Evolutionary conservation across 495 filamentous ascomycete species (phyloP).

Genomic region (Neurospora sp.): DNA sequence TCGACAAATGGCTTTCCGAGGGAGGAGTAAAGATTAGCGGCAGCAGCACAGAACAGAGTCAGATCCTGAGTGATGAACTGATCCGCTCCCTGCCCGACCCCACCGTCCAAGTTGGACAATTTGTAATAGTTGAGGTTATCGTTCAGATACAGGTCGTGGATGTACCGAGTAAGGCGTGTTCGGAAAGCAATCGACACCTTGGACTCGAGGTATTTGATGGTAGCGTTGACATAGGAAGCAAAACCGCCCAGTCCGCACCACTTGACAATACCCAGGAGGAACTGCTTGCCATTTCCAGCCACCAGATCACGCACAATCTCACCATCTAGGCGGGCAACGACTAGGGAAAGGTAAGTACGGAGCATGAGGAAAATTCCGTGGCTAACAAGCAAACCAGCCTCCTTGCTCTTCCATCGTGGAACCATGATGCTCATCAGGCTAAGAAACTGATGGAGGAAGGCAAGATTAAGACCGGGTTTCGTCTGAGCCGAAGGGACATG

Average conservation of each 20-base stretch:
- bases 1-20: conserved; percentile 95
- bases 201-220: conserved; percentile 96
- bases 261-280: conserved; percentile 83
- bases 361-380: conserved; percentile 83
- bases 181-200: conserved; percentile 98
- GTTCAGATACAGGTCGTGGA: conserved; percentile 94
- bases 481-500: conserved; percentile 79
- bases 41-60: conserved; percentile 84
- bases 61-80: conserved; percentile 98
- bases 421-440: conserved; percentile 96
- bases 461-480: conserved; percentile 90
- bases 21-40: conserved; percentile 89
- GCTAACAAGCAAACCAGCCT: conserved; percentile 77
- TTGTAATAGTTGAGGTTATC: conserved; percentile 95
- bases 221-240: conserved; percentile 86
- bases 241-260: conserved; percentile 54
- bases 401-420: conserved; percentile 87
- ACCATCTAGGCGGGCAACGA: conserved; percentile 88
- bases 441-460: conserved; percentile 96
- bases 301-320: conserved; percentile 95
- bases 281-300: conserved; percentile 79
- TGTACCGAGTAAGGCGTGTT: conserved; percentile 89
- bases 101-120: conserved; percentile 84
- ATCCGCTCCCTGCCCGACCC: conserved; percentile 82
- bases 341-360: conserved; percentile 85